These are phyloP conservation scores for Arthrobotrys entomopaga DNA, from an alignment of 2,329 filamentous ascomycete genomes.

Conservation along the genomic window DNA sequence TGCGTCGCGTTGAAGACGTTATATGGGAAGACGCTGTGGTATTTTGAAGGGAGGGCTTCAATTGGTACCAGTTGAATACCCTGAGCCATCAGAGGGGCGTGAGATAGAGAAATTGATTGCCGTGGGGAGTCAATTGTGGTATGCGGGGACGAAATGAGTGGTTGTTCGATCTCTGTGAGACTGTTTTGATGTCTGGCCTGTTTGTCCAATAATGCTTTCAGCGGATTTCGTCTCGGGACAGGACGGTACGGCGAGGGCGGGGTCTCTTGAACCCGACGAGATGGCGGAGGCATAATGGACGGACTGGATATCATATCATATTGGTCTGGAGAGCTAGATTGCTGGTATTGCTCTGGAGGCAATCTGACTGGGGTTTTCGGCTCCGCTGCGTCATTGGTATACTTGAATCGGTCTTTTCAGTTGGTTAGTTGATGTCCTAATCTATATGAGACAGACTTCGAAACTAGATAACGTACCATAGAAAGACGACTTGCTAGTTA, in stretches of 20 bases:
- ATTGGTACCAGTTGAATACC: conserved; percentile 63
- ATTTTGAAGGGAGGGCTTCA: conserved; percentile 71
- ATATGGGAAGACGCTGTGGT: conserved; percentile 77
- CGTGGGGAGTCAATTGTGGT: conserved; percentile 7
- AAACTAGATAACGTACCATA: conserved; percentile 22
- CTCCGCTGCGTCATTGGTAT: conserved; percentile 16
- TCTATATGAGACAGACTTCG: neutral
- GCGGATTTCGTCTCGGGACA: conserved; percentile 27
- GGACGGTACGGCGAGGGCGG: neutral
- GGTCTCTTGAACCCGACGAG: conserved; percentile 16
- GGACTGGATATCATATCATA: conserved; percentile 37
- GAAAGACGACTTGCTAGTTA: conserved; percentile 16
- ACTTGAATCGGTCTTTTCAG: conserved; percentile 45
- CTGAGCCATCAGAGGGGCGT: conserved; percentile 61
- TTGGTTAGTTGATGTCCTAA: neutral
- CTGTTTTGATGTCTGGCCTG: neutral
- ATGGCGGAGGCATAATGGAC: conserved; percentile 18
- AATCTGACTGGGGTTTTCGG: conserved; percentile 33
- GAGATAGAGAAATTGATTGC: conserved; percentile 42
- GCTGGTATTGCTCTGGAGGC: conserved; percentile 14
- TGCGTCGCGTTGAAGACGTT: conserved; percentile 83
- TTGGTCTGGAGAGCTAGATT: conserved; percentile 37
- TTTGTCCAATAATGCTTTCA: conserved; percentile 38
- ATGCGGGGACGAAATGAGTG: neutral
- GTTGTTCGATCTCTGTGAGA: neutral